Base-by-base conservation (phyloP, 805 yeast species). In the Ogataea corticis region DNA sequence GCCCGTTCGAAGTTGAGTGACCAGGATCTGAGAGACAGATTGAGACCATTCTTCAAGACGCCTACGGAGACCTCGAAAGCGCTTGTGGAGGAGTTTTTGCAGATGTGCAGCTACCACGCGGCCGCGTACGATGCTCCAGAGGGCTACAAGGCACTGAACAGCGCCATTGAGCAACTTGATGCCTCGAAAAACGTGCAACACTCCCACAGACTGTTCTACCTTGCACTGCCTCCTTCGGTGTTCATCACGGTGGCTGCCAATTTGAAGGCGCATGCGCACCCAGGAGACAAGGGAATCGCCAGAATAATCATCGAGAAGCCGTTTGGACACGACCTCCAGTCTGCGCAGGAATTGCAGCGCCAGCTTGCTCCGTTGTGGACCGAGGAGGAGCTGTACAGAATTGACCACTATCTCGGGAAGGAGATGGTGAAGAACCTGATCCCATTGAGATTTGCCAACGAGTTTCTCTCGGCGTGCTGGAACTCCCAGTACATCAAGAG, bases 351-450 rank as follows among this genome's bases (percentile, higher is more conserved):
- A 57, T 73, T 94, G 63, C 97, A 90, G 72, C 61, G 70, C 45
- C 76, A 79, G 50, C 76, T 94, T 58, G 81, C 91, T 14, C 98
- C 98, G 15, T 69, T 91, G 40, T 92, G 91, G 80, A 69, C 79
- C 19, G 99, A 94, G 70, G 91, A 85, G 3, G 98, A 94, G 72
- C 73, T 92, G 39, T 94, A 79, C 75, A 84, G 99, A 74, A 94
- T 94, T 58, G 99, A 94, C 71, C 99, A 94, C 70, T 94, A 94
- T 66, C 76, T 94, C 59, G 99, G 99, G 56, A 94, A 94, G 72
- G 99, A 94, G 72, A 82, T 94, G 91, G 98, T 94, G 46, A 94
- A 92, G 76, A 94, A 92, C 73, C 75, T 94, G 61, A 70, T 89
- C 48, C 89, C 90, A 29, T 73, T 91, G 59, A 81, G 99, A 63